phyloP scores from a whole-genome alignment of 768 basidiomycete species.

The Hygrophorus russula region DNA sequence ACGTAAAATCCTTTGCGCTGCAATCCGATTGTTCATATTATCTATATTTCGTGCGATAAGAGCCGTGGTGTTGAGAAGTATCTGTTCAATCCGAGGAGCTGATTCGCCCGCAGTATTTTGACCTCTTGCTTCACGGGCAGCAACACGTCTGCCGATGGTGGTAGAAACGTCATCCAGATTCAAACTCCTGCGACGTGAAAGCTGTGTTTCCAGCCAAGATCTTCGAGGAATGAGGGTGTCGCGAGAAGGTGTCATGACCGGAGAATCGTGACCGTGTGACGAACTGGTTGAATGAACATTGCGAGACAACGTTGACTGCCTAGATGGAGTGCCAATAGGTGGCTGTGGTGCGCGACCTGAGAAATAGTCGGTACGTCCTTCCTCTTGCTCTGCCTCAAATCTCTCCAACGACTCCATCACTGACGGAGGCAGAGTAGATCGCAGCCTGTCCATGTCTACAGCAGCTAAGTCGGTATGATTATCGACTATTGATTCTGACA shows the following conservation, averaged over 20 bases:
- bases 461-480: slow-evolving; percentile 4
- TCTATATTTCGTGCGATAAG: slow-evolving; percentile 4
- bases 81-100: slow-evolving; percentile 6
- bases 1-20: slow-evolving; percentile 2
- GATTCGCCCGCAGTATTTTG: slow-evolving; percentile 2
- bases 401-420: slow-evolving; percentile 6
- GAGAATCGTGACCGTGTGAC: slow-evolving; percentile 12
- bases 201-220: slow-evolving; percentile 15
- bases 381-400: slow-evolving; percentile 6
- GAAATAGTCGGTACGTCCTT: neutral
- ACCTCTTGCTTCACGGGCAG: slow-evolving; percentile 14
- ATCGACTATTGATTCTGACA: slow-evolving; percentile 13
- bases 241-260: slow-evolving; percentile 10
- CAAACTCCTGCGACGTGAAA: slow-evolving; percentile 14
- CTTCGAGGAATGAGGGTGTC: slow-evolving; percentile 13
- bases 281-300: slow-evolving; percentile 9
- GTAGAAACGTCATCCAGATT: slow-evolving; percentile 25
- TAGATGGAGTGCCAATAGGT: neutral
- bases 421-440: slow-evolving; percentile 5
- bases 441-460: slow-evolving; percentile 5
- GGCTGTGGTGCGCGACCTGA: slow-evolving; percentile 1
- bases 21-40: neutral
- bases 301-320: slow-evolving; percentile 6
- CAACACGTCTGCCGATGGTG: slow-evolving; percentile 26
- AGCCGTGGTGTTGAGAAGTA: slow-evolving; percentile 8